phyloP scores from a whole-genome alignment of 2,329 filamentous ascomycete species.

The Amphichorda felina region DNA sequence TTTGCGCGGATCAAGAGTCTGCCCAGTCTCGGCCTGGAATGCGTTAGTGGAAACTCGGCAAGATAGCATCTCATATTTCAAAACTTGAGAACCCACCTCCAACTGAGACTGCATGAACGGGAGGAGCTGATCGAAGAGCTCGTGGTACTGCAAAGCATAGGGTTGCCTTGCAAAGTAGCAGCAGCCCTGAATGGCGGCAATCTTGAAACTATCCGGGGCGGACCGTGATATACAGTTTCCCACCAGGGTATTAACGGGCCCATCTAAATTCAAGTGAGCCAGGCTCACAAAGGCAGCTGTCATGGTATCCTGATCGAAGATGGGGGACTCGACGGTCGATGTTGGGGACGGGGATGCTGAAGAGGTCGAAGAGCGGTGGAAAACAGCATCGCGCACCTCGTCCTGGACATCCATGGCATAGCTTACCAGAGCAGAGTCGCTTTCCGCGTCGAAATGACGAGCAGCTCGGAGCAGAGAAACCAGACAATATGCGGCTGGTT shows the following conservation, averaged over 20 bases:
- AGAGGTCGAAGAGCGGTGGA: slow-evolving; percentile 34
- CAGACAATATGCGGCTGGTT: slow-evolving; percentile 55
- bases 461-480: slow-evolving; percentile 50
- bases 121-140: slow-evolving; percentile 42
- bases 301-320: slow-evolving; percentile 52
- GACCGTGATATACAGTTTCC: slow-evolving; percentile 44
- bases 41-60: not conserved
- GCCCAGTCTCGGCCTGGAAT: not conserved
- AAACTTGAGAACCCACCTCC: slow-evolving; percentile 29
- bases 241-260: slow-evolving; percentile 42
- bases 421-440: slow-evolving; percentile 51
- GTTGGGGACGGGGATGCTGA: slow-evolving; percentile 1
- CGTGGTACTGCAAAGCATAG: slow-evolving; percentile 34
- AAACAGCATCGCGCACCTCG: slow-evolving; percentile 54
- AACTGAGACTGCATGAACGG: slow-evolving; percentile 45
- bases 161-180: slow-evolving; percentile 47
- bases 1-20: slow-evolving; percentile 1
- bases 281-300: slow-evolving; percentile 56
- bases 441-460: slow-evolving; percentile 50
- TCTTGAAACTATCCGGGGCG: slow-evolving; percentile 47
- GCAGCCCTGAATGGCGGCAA: slow-evolving; percentile 50
- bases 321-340: slow-evolving; percentile 24
- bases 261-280: slow-evolving; percentile 47
- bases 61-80: not conserved
- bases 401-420: slow-evolving; percentile 61